Evolutionary conservation across 768 basidiomycete species (phyloP), one percentile per base, ranked within the genome.

Genomic region (Leucocoprinus birnbaumii): DNA sequence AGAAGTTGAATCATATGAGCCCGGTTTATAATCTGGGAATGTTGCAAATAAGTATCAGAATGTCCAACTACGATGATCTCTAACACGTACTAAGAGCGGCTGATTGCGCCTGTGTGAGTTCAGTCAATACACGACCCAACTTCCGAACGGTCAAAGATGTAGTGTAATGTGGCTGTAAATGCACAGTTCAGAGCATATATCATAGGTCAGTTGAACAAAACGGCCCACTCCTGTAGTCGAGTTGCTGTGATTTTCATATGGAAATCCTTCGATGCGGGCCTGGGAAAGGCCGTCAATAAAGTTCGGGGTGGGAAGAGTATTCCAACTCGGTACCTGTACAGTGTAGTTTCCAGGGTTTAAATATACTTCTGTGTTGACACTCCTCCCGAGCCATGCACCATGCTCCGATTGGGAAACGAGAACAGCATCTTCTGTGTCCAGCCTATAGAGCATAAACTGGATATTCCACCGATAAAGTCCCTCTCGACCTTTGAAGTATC

Each of bases 371-470:
- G 70, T 48, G 38, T 67, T 69, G 6, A 72, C 66, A 49, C 72
- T 73, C 26, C 74, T 62, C 22, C 64, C 52, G 21, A 63, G 70
- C 10, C 66, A 58, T 11, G 66, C 57, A 1, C 66, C 51, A 1
- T 61, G 57, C 6, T 64, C 59, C 3, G 70, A 68, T 55, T 70
- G 64, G 3, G 66, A 68, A 21, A 65, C 56, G 1, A 64, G 51
- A 6, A 16, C 18, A 3, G 26, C 9, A 13, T 68, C 64, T 8
- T 61, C 62, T 21, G 66, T 62, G 0, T 73, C 77, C 52, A 72
- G 62, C 53, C 74, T 76, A 62, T 71, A 75, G 0, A 82, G 59
- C 14, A 68, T 64, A 53, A 82, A 80, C 40, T 82, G 79, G 26
- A 80, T 64, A 25, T 65, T 68, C 71, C 72, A 76, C 16, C 58